Percentiles rank a stretch among this genome's conserved stretches.
Conservation (phyloP, 305 asterid genomes). For the Plantago lanceolata region DNA sequence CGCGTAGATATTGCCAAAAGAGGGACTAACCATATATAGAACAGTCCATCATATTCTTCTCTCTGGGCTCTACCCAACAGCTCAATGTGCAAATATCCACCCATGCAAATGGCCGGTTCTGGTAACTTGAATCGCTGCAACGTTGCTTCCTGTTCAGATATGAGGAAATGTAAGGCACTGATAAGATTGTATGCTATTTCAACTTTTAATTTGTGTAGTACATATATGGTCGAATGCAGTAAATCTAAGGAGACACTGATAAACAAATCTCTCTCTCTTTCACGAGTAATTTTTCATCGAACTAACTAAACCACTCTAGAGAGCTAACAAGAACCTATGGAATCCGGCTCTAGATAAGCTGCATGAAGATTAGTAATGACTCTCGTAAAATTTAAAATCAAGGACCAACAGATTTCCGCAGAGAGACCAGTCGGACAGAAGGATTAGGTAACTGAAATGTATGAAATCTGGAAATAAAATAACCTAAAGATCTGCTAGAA, state of each 20-base stretch:
- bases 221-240: too few species aligned
- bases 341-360: background rate
- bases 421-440: too few species aligned
- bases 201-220: background rate
- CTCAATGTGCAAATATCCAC: slow-evolving; percentile 53
- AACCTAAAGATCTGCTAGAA: background rate
- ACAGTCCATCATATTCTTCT: slow-evolving; percentile 39
- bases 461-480: background rate
- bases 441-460: background rate
- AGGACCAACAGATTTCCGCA: too few species aligned
- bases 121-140: slow-evolving; percentile 52
- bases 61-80: slow-evolving; percentile 49
- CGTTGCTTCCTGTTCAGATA: slow-evolving; percentile 34
- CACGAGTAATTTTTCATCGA: background rate
- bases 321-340: background rate
- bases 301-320: background rate
- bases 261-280: background rate
- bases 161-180: background rate
- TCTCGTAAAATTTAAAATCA: too few species aligned
- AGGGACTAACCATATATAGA: slow-evolving; percentile 46
- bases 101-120: slow-evolving; percentile 51
- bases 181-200: background rate
- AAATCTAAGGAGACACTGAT: background rate
- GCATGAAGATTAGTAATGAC: background rate
- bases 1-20: background rate